Evolutionary conservation across 148 eudicot species (phyloP), one percentile per base, ranked within the genome.

Genomic region (Rhododendron simsii): DNA sequence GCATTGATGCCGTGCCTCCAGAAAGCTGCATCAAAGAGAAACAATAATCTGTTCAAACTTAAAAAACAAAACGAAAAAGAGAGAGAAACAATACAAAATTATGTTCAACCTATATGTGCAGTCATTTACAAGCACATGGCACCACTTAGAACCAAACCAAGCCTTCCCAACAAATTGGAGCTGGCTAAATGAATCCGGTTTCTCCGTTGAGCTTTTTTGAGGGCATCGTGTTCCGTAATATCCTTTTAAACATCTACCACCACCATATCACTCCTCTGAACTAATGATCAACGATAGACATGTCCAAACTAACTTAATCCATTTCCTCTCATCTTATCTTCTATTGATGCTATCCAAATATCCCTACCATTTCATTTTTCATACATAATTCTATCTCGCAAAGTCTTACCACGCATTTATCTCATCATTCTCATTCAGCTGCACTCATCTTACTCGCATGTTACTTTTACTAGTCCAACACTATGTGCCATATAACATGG

Each of bases 1-100:
- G 98, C 99, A 96, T 95, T 10, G 99, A 95, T 74, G 99, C 92
- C 69, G 99, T 96, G 37, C 98, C 99, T 85, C 99, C 99, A 90
- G 99, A 91, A 90, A 96, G 98, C 99, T 96, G 90, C 83, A 89
- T 2, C 89, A 61, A 37, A 69, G 78, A 81, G 55, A 79, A 21
- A 75, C 35, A 35, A 79, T 45, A 71, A 7, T 71, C 41, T 71
- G 20, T 14, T 71, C 39, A 71, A 30, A 59, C 65, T 59, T 21
- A 30, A 71, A 5, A 69, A 4, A 48, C 21, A 59, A 7, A 21
- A 5, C 7, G 21, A 65, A 23, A 8, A 2, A n/a, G 2, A 65
- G 14, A 65, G 33, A 65, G 71, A 65, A 57, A 7, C 65, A 21
- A 21, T 20, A 59, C 2, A 45, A 39, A 51, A 65, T 50, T 13